Evolutionary conservation across 495 filamentous ascomycete genomes (phyloP), one percentile per base, ranked within the genome.

Genomic region (Penicillium parvum): DNA sequence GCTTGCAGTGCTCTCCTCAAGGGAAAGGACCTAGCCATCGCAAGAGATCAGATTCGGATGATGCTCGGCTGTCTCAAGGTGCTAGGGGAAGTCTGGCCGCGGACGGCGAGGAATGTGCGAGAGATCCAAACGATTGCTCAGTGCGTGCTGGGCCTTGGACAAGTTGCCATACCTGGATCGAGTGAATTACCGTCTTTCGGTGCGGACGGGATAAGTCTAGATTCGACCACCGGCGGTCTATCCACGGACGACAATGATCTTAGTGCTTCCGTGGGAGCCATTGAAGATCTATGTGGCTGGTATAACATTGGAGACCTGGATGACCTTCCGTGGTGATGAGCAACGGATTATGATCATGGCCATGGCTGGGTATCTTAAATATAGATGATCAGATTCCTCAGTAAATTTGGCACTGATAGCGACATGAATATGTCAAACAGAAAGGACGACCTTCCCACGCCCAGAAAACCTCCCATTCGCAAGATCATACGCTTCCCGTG

Each of bases 71-170:
- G 56, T 44, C 49, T 66, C 7, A 62, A 61, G 45, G 37, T 26
- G 7, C n/a, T 66, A 22, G 55, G 46, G 0, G 54, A 58, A n/a
- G 0, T 52, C 1, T 66, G 63, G 61, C 56, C 58, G 3, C 37
- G 58, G 34, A 84, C 83, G 15, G 83, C 83, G 18, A 73, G 73
- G 50, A 76, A 87, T 25, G 81, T 85, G 14, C 76, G 84, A 40
- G 83, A 88, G 56, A 76, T 90, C 5, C 85, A 88, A 60, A 84
- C 77, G 21, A 85, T 85, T 55, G 85, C 85, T 19, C 77, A 81
- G 52, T 72, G 84, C 46, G 58, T 64, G 5, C 32, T 64, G 1
- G 57, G 53, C 0, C 23, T 63, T 28, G 43, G 21, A 18, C 25
- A 39, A 7, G 1, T 17, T 28, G 22, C 26, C 7, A 40, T 34